Percentiles rank a stretch among this genome's conserved stretches.
Conservation (phyloP, 2,329 filamentous ascomycete genomes). For the Hypoxylon sp. region DNA sequence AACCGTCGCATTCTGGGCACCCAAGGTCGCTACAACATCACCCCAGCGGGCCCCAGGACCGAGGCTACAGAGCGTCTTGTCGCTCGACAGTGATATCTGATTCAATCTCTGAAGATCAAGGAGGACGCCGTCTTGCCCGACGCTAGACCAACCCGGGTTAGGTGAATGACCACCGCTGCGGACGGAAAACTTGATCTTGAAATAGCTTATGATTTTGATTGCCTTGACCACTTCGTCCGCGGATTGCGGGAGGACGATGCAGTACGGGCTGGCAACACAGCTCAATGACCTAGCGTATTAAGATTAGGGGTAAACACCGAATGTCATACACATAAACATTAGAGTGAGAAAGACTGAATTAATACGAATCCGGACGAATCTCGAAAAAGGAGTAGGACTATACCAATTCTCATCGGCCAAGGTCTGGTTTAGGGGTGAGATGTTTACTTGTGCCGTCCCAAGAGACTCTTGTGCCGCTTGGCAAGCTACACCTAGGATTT, state of each 20-base stretch:
- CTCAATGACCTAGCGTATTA: constrained; percentile 34
- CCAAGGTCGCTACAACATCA: constrained; percentile 34
- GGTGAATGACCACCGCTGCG: constrained; percentile 41
- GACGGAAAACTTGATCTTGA: constrained; percentile 32
- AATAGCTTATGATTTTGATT: constrained; percentile 32
- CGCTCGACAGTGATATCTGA: constrained; percentile 32
- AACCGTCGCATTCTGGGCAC: constrained; percentile 30
- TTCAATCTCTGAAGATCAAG: constrained; percentile 45
- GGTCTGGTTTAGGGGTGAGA: neutral
- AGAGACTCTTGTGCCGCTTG: neutral
- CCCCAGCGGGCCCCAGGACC: constrained; percentile 49
- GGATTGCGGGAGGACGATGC: constrained; percentile 25
- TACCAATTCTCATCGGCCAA: constrained; percentile 1
- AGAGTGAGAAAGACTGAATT: neutral
- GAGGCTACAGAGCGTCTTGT: constrained; percentile 47
- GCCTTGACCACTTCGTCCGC: constrained; percentile 21
- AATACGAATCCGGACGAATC: neutral
- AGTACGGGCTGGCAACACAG: constrained; percentile 29
- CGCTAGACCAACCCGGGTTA: constrained; percentile 39
- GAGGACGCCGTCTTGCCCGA: constrained; percentile 36
- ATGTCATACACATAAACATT: neutral
- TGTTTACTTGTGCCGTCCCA: neutral
- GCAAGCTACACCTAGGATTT: neutral
- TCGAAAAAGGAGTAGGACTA: neutral
- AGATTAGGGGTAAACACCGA: neutral